Evolutionary conservation across 768 basidiomycete species (phyloP), one percentile per base, ranked within the genome.

Genomic region (Boletus sp.): DNA sequence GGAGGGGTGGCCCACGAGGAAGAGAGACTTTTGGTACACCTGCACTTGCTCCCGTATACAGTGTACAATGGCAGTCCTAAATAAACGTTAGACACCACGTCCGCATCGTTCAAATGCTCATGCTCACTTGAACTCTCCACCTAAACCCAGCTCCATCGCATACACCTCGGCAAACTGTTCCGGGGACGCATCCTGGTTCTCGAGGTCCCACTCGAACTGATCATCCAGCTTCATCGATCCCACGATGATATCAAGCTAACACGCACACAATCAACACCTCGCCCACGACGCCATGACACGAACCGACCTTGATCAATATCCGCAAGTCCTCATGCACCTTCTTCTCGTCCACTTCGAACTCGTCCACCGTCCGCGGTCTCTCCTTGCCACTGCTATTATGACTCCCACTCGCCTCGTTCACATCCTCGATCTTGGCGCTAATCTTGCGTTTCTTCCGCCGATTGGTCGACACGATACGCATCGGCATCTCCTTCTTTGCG

Each of bases 161-260:
- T 97, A 96, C 1, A 87, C 80, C 59, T 90, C 88, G 7, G 97
- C 93, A 71, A 98, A 98, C 28, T 89, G 86, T 73, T 99, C 97
- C 0, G 96, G 95, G 0, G 88, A 89, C 4, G 91, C 88, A 46
- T 81, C 78, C 20, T 77, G 74, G 54, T 90, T 93, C 63, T 88
- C 88, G 37, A 98, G 73, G 71, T 99, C 96, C 97, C 97, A 99
- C 70, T 98, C 97, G 67, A 98, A 96, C 67, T 94, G 90, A 73
- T 99, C 97, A 54, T 93, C 90, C 24, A 99, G 81, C 71, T 95
- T 94, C 76, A 94, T 84, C 7, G 88, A 85, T 24, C 93, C 96
- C 54, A 95, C 88, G 53, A 94, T 92, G 73, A 98, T 93, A 73
- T 98, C 96, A 59, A 99, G 83, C 94, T 98, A 55, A 39, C 11